Evolutionary conservation across 2,329 filamentous ascomycete species (phyloP).

Genomic region (Colletotrichum gloeosporioides): DNA sequence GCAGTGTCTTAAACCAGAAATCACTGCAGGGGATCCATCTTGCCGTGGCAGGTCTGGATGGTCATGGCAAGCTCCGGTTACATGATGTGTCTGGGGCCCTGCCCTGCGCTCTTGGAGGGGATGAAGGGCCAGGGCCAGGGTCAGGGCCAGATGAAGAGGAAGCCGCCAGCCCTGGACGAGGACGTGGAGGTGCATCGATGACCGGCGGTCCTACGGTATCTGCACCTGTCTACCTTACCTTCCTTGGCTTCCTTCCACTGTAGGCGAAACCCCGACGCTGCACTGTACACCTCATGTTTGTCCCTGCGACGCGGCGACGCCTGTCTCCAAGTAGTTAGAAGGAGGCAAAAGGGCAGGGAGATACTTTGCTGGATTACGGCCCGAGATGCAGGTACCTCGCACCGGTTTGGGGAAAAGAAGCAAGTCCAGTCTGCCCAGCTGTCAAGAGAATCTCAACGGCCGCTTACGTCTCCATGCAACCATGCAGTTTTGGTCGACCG

Average conservation of each 20-base stretch:
- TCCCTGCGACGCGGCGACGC: background rate
- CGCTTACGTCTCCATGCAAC: background rate
- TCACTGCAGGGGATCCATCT: background rate
- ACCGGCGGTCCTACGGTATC: background rate
- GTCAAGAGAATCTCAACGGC: background rate
- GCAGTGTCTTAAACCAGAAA: background rate
- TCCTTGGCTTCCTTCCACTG: background rate
- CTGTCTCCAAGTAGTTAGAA: background rate
- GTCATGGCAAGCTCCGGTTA: background rate
- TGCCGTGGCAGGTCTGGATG: background rate
- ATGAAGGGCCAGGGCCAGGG: background rate
- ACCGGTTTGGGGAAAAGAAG: background rate
- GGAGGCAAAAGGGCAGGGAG: background rate
- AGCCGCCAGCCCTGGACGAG: background rate
- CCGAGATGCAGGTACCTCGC: conserved; percentile 2
- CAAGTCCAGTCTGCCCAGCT: background rate
- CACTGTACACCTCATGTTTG: background rate
- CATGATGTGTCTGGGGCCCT: background rate
- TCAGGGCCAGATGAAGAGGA: background rate
- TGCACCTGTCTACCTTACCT: background rate
- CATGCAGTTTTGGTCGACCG: background rate
- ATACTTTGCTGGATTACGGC: background rate
- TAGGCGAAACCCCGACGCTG: background rate
- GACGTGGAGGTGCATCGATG: background rate
- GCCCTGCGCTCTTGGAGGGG: background rate